Evolutionary conservation across 2,329 filamentous ascomycete species (phyloP).

Genomic region (Trichoderma sp.): DNA sequence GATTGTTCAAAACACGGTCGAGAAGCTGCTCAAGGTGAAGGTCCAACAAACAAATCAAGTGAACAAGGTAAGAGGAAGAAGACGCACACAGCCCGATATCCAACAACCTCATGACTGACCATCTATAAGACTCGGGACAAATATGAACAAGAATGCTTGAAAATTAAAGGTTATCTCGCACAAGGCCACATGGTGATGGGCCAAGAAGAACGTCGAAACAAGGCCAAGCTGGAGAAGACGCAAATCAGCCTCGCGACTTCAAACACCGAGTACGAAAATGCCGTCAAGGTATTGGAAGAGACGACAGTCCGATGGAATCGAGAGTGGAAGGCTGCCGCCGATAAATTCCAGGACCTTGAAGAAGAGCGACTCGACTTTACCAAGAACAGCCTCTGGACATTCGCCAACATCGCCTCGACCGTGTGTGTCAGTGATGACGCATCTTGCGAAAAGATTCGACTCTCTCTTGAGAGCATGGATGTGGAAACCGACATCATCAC

Average conservation of each 20-base stretch:
- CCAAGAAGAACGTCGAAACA: slow-evolving; percentile 97
- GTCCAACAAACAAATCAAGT: slow-evolving; percentile 85
- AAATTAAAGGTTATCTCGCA: slow-evolving; percentile 97
- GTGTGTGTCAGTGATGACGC: slow-evolving; percentile 97
- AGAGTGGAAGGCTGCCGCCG: slow-evolving; percentile 96
- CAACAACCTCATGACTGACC: not conserved
- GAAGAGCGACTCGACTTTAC: slow-evolving; percentile 96
- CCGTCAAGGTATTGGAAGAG: slow-evolving; percentile 90
- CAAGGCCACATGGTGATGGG: slow-evolving; percentile 99
- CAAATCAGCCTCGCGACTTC: slow-evolving; percentile 90
- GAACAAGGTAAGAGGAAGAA: slow-evolving; percentile 67
- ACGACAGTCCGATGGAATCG: slow-evolving; percentile 95
- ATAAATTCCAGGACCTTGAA: slow-evolving; percentile 98
- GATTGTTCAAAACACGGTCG: slow-evolving; percentile 90
- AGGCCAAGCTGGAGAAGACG: slow-evolving; percentile 97
- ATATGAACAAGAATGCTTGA: slow-evolving; percentile 95
- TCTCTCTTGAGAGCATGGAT: slow-evolving; percentile 91
- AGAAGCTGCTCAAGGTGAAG: slow-evolving; percentile 91
- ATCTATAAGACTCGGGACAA: slow-evolving; percentile 70
- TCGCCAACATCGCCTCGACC: slow-evolving; percentile 94
- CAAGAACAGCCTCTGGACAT: slow-evolving; percentile 96
- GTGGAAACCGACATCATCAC: slow-evolving; percentile 88
- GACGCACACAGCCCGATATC: not conserved
- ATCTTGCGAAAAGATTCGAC: slow-evolving; percentile 91
- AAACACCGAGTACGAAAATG: slow-evolving; percentile 89